These are phyloP conservation scores for Ascocoryne sarcoides DNA, from an alignment of 2,329 filamentous ascomycete genomes.

Conservation along the genomic window DNA sequence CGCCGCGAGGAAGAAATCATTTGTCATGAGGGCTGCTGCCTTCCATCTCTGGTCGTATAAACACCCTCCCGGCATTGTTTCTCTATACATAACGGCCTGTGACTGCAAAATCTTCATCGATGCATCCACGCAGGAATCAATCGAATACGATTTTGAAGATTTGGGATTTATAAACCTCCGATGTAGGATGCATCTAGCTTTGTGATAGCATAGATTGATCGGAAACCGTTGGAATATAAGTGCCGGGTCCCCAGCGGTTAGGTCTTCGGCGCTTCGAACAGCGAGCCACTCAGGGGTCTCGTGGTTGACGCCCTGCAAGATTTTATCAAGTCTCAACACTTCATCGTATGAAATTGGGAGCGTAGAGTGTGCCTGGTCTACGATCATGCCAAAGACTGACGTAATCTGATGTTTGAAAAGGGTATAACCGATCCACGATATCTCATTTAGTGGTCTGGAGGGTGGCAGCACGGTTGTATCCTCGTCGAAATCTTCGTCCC, in stretches of 20 bases:
- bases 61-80: constrained; percentile 43
- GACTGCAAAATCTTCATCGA: constrained; percentile 40
- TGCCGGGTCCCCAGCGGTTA: neutral
- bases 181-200: constrained; percentile 46
- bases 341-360: constrained; percentile 40
- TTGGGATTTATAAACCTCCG: constrained; percentile 43
- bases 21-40: constrained; percentile 45
- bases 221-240: neutral
- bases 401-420: constrained; percentile 42
- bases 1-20: constrained; percentile 53
- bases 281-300: neutral
- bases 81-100: constrained; percentile 41
- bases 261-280: neutral
- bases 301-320: neutral
- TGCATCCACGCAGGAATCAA: constrained; percentile 39
- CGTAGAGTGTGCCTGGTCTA: constrained; percentile 41
- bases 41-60: constrained; percentile 47
- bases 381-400: constrained; percentile 42
- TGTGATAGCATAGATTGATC: constrained; percentile 40
- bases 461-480: constrained; percentile 46
- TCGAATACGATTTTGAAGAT: constrained; percentile 38
- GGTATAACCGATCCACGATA: constrained; percentile 48
- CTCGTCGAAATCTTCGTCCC: constrained; percentile 56
- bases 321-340: constrained; percentile 38
- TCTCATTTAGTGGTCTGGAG: constrained; percentile 45